phyloP scores from a whole-genome alignment of 2,329 filamentous ascomycete genomes.

The Hymenoscyphus fraxineus region DNA sequence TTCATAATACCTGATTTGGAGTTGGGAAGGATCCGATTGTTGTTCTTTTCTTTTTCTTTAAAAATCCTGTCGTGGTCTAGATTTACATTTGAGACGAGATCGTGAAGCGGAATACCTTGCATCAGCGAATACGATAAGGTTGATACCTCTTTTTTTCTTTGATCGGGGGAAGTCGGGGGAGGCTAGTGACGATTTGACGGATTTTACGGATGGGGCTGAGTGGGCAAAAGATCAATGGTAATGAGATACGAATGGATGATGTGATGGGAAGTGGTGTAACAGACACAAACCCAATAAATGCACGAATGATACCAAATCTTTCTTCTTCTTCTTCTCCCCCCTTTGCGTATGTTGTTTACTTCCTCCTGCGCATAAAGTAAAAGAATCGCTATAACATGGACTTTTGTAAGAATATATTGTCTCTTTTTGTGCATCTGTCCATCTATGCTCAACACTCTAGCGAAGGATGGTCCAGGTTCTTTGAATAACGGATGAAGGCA shows the following conservation, averaged over 20 bases:
- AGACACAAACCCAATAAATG: slow-evolving; percentile 3
- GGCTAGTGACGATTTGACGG: slow-evolving; percentile 9
- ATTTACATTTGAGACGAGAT: slow-evolving; percentile 28
- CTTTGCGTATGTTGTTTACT: background rate
- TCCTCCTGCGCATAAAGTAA: background rate
- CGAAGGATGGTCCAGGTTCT: too few species aligned
- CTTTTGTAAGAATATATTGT: background rate
- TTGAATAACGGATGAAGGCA: too few species aligned
- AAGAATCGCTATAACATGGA: background rate
- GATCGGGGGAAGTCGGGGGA: slow-evolving; percentile 18
- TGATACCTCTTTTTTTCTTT: slow-evolving; percentile 24
- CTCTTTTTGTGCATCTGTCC: too few species aligned
- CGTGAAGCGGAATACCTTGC: slow-evolving; percentile 27
- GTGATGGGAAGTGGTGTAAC: background rate
- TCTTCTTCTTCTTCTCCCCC: background rate
- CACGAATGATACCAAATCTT: slow-evolving; percentile 3
- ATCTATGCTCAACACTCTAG: too few species aligned
- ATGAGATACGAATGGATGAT: background rate
- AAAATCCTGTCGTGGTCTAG: slow-evolving; percentile 33
- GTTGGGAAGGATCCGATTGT: slow-evolving; percentile 24
- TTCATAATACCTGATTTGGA: slow-evolving; percentile 23
- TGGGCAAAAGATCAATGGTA: slow-evolving; percentile 1
- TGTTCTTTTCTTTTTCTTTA: slow-evolving; percentile 28
- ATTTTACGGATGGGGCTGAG: slow-evolving; percentile 3
- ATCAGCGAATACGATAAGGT: slow-evolving; percentile 22